Percentiles rank a stretch among this genome's conserved stretches.
phyloP scores from a whole-genome alignment of 768 basidiomycete species.

The Gloeophyllum trabeum region DNA sequence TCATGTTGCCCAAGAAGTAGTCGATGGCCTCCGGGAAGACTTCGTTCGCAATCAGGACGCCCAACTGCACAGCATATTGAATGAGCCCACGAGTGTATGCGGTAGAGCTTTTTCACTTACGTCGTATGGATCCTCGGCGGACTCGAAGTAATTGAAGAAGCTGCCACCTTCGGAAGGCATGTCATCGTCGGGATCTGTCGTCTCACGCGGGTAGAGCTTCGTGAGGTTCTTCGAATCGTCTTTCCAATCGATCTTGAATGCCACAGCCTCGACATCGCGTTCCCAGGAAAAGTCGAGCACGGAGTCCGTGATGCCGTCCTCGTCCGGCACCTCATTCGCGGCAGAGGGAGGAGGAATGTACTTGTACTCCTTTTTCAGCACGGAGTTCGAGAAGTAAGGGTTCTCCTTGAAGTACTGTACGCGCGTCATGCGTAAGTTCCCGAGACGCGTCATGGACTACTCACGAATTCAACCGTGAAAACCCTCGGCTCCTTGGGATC shows the following conservation, averaged over 20 bases:
- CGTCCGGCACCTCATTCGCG: constrained; percentile 48
- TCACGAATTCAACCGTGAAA: constrained; percentile 82
- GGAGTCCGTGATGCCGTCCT: constrained; percentile 62
- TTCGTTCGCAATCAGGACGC: constrained; percentile 60
- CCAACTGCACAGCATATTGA: constrained; percentile 37
- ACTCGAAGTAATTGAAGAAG: constrained; percentile 85
- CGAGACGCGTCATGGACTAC: constrained; percentile 21
- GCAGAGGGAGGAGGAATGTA: constrained; percentile 44
- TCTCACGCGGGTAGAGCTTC: constrained; percentile 62
- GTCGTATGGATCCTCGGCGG: constrained; percentile 50
- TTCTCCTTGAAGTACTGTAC: constrained; percentile 76
- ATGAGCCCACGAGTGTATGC: background rate
- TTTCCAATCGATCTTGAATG: constrained; percentile 72
- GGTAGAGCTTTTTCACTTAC: constrained; percentile 38
- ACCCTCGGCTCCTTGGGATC: constrained; percentile 66
- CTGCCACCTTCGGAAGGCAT: constrained; percentile 58
- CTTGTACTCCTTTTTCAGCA: constrained; percentile 78
- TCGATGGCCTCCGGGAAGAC: constrained; percentile 76
- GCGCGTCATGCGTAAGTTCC: background rate
- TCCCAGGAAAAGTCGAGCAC: constrained; percentile 80
- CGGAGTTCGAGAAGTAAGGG: constrained; percentile 66
- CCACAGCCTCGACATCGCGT: constrained; percentile 50
- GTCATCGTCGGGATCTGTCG: constrained; percentile 52
- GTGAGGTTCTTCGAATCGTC: constrained; percentile 66
- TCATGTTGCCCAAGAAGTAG: constrained; percentile 63